Evolutionary conservation across 1,139 yeast species (phyloP).

Genomic region (Debaryomyces sp.): DNA sequence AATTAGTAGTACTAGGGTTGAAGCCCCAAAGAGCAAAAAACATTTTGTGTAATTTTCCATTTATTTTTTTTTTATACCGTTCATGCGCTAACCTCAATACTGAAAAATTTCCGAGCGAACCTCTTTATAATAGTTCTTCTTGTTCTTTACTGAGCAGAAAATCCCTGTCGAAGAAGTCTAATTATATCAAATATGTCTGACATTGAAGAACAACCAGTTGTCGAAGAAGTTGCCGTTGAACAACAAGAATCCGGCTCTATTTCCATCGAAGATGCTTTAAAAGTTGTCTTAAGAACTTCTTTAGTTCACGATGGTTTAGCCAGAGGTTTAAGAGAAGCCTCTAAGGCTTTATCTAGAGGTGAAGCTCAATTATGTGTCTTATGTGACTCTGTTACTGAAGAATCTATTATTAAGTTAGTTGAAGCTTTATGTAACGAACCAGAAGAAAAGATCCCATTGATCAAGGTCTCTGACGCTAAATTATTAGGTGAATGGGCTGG

Average conservation of each 20-base stretch:
- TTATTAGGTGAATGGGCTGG: slow-evolving; percentile 99
- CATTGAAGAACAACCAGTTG: slow-evolving; percentile 83
- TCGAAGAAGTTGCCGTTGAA: slow-evolving; percentile 84
- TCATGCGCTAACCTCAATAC: slow-evolving; percentile 6
- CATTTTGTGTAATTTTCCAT: slow-evolving; percentile 4
- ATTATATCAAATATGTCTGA: slow-evolving; percentile 66
- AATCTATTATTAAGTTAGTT: slow-evolving; percentile 93
- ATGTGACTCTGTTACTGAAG: slow-evolving; percentile 98
- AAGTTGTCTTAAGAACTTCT: slow-evolving; percentile 97
- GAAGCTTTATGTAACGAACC: slow-evolving; percentile 99
- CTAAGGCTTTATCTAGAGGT: slow-evolving; percentile 97
- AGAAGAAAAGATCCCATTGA: slow-evolving; percentile 94
- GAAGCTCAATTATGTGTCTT: slow-evolving; percentile 98
- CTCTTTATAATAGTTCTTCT: slow-evolving; percentile 11
- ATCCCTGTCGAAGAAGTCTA: slow-evolving; percentile 87
- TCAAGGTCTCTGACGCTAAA: slow-evolving; percentile 99
- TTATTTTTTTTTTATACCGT: slow-evolving; percentile 8
- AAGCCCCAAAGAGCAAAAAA: background rate
- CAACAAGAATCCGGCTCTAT: slow-evolving; percentile 84
- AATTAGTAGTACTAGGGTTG: too few species aligned
- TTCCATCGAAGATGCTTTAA: slow-evolving; percentile 98
- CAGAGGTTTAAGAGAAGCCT: slow-evolving; percentile 99
- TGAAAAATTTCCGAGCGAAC: slow-evolving; percentile 19
- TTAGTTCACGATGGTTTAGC: slow-evolving; percentile 99
- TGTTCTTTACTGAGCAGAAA: slow-evolving; percentile 73